Conservation (phyloP, 2,329 filamentous ascomycete genomes). For the Xylariaceae sp. region DNA sequence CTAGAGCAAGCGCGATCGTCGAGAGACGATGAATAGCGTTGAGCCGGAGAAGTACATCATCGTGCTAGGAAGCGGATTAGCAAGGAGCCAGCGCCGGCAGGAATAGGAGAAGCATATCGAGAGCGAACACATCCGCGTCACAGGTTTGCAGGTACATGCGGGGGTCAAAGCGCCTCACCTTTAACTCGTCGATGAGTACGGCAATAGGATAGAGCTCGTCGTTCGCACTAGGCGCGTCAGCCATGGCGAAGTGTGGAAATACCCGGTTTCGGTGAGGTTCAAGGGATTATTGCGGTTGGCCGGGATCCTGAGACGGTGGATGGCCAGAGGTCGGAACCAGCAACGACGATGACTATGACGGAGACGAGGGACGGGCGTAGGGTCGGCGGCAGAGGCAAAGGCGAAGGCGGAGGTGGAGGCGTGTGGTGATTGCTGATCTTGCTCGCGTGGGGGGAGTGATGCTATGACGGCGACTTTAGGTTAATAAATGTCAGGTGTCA, state of each 20-base stretch:
- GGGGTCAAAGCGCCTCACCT: constrained; percentile 53
- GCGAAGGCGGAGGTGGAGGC: neutral
- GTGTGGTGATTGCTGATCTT: constrained; percentile 19
- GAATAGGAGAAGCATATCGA: constrained; percentile 15
- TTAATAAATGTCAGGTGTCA: constrained; percentile 10
- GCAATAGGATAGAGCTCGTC: constrained; percentile 99
- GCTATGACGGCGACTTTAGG: constrained; percentile 25
- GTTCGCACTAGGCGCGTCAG: constrained; percentile 79
- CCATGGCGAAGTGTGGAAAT: constrained; percentile 58
- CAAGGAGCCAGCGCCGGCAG: neutral
- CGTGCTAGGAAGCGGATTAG: constrained; percentile 60
- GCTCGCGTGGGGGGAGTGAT: constrained; percentile 33
- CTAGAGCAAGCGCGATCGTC: constrained; percentile 93
- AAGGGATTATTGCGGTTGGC: neutral
- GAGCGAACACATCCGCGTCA: constrained; percentile 12
- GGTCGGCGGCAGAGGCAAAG: constrained; percentile 14
- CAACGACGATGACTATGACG: neutral
- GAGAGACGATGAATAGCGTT: constrained; percentile 98
- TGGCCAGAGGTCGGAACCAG: constrained; percentile 6
- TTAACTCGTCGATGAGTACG: constrained; percentile 98
- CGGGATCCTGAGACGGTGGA: constrained; percentile 3
- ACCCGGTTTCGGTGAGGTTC: constrained; percentile 4
- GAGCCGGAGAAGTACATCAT: constrained; percentile 94
- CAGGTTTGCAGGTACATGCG: neutral
- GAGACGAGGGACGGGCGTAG: constrained; percentile 1